Base-by-base conservation (phyloP, 169 alveolate species). In the Babesia ovata region DNA sequence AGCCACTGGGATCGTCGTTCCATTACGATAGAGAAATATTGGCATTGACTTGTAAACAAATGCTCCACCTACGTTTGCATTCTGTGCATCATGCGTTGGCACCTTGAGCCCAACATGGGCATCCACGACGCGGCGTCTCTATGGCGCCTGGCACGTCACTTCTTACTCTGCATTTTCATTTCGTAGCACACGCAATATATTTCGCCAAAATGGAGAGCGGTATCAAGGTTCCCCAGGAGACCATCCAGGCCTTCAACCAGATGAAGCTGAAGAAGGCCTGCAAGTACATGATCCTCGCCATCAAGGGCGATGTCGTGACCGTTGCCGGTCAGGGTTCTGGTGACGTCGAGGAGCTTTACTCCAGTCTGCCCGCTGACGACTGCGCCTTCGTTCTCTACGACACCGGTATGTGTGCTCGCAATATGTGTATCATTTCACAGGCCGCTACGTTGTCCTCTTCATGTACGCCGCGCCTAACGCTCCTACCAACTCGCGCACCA, bases 331-430 rank as follows among this genome's bases (percentile, higher is more conserved):
- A 59, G 48, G 89, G 89, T 2, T 45, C 57, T 56, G 89, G 89
- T 21, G 89, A 60, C 21, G 86, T 82, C n/a, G 89, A 82, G 26
- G 89, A 82, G 28, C 75, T 82, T 17, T 66, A 62, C 48, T 83
- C 65, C 19, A 87, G 58, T 16, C 59, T 82, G 59, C 75, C 86
- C 8, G 39, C 58, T 24, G 86, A 77, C 46, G 91, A 85, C 70
- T 89, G 93, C 66, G 92, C 93, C 49, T 89, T 85, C 75, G 93
- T 89, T n/a, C 86, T 85, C 21, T 89, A 72, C 61, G 93, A 89
- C 70, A 88, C 87, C 28, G 93, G 93, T 79, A 70, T 17, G 74
- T 57, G 29, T 19, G 28, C 52, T 57, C 22, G 39, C 2, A 50
- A 3, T 10, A n/a, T 50, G 29, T 52, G 16, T 45, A 48, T 16